Evolutionary conservation across 768 basidiomycete species (phyloP), one percentile per base, ranked within the genome.

Genomic region (Lactifluus rugatus): DNA sequence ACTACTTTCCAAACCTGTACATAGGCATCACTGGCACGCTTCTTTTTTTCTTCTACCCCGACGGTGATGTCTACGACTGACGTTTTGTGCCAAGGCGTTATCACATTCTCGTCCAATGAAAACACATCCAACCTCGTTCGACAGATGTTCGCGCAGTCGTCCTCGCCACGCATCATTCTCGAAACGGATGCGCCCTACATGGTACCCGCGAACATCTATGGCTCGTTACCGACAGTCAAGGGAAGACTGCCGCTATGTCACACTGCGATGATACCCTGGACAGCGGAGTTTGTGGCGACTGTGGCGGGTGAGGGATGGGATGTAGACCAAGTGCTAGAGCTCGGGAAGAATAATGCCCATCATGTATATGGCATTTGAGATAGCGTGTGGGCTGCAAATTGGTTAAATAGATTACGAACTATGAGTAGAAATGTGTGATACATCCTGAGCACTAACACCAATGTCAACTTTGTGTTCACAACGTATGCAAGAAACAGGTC

Each of bases 161-260:
- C 64, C 2, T 32, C 63, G 1, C 65, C 63, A 1, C 71, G 75
- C 19, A 70, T 77, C 64, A 69, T 92, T 0, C 76, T 93, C 2
- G 91, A 93, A 70, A 91, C 91, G 0, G 91, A 93, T 62, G 89
- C 89, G 3, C 91, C 91, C 0, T 93, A 79, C 72, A 93, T 93
- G 91, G 77, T 86, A 0, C 91, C 91, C 0, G 74, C 80, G 0
- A 92, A 87, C 58, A 68, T 93, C 17, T 89, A 89, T 65, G 67
- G 71, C 2, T 73, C 82, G 0, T 70, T 89, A 0, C 75, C 79
- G 1, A 62, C 62, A 6, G 55, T 75, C 54, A 82, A 81, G 62
- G 82, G 83, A 2, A 79, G 78, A 62, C 69, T 92, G 0, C 85
- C 90, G 0, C 67, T 92, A 8, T 87, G 78, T 54, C 89, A 90